Conservation (phyloP, 2,329 filamentous ascomycete species). For the Paecilomyces sp. region DNA sequence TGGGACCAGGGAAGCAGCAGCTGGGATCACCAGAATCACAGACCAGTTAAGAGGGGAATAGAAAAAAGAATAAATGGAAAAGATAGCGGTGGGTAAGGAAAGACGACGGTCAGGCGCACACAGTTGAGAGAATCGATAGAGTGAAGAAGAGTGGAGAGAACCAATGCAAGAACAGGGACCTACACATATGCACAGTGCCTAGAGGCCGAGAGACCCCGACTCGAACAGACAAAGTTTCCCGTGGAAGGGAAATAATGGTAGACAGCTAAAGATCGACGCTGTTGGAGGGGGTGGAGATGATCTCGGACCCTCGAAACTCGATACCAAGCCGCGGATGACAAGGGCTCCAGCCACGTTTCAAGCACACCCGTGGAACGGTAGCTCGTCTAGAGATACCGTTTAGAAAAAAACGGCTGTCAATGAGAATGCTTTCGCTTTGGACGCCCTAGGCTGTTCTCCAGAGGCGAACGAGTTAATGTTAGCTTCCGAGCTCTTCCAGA, state of each 20-base stretch:
- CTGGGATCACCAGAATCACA: not conserved
- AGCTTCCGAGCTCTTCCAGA: not conserved
- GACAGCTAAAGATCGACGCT: not conserved
- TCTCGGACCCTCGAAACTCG: not conserved
- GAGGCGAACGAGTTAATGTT: not conserved
- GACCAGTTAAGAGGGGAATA: not conserved
- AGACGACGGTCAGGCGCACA: not conserved
- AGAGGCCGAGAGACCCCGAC: not conserved
- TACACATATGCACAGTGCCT: not conserved
- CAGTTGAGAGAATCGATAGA: not conserved
- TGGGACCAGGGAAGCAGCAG: not conserved
- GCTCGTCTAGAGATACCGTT: not conserved
- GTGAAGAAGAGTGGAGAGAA: not conserved
- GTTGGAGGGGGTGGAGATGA: not conserved
- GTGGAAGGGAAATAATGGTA: not conserved
- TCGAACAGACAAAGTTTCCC: not conserved
- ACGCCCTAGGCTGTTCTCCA: not conserved
- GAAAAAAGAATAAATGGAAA: not conserved
- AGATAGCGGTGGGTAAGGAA: not conserved
- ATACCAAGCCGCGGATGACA: not conserved
- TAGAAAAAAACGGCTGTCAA: not conserved
- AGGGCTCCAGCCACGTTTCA: not conserved
- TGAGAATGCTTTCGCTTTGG: not conserved
- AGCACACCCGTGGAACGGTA: not conserved
- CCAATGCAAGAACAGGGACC: not conserved